Evolutionary conservation across 495 filamentous ascomycete genomes (phyloP), one percentile per base, ranked within the genome.

Genomic region (Alectoria sarmentosa): DNA sequence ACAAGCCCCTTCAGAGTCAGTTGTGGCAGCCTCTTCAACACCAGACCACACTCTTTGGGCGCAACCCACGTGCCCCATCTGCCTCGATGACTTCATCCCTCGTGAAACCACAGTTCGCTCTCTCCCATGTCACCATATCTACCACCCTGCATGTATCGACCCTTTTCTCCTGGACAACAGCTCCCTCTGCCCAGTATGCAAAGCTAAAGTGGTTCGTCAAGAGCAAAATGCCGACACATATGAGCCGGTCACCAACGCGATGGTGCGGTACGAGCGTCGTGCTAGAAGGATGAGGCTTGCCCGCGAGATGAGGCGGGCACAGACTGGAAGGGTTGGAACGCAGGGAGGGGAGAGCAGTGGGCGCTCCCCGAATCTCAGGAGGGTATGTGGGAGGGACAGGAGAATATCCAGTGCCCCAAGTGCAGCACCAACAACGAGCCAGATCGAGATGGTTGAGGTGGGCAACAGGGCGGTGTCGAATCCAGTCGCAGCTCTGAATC

Each of bases 91-190:
- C 64, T 98, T 89, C 72, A 79, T 85, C 32, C 82, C 86, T 23
- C 80, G 81, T 13, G 70, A 72, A 21, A 87, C 91, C 0, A 81
- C 82, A 30, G 89, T 96, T 65, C 88, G 91, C 44, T 90, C 95
- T 73, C 79, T 97, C 6, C 86, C 89, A 0, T 98, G 93, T 67
- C 83, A 88, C 0, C 93, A 98, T 71, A 92, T 96, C 63, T 98
- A 91, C 75, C 91, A 98, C 62, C 86, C 90, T 4, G 86, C 86
- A 49, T 98, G 93, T 73, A 90, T 98, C 68, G 91, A 97, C 71
- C 77, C 82, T 15, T 92, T 91, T 67, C 77, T 97, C 49, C 76
- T 78, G 57, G 76, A 83, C 46, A 84, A 82, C 69, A 91, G 87
- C 71, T 89, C 86, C 48, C 80, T 95, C 17, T 98, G 93, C 69